Base-by-base conservation (phyloP, 371 early-diverging fungal genomes). In the Syncephalastrum monosporum region DNA sequence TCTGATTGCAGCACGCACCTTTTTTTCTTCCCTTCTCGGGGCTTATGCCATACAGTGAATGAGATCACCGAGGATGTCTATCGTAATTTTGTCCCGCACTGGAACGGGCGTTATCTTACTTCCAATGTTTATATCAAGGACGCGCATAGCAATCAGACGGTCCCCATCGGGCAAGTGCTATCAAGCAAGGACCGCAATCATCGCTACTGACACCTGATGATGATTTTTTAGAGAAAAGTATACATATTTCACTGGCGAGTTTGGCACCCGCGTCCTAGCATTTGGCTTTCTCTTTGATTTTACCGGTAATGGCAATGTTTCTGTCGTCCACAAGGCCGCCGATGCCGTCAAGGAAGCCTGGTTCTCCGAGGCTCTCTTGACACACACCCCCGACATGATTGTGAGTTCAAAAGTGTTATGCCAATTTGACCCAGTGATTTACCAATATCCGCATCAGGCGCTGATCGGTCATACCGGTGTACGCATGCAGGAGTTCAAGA, bases 211-310 rank as follows among this genome's bases (percentile, higher is more conserved):
- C 3, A 14, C 13, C 7, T 13, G 5, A 24, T 42, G 14, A 1
- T 14, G 38, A n/a, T 33, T 19, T 2, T 55, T 23, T 46, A 71
- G 75, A 10, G 47, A 64, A 17, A 72, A 75, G 38, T 81, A 77
- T 57, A 72, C 79, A 57, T 75, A 77, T 49, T 85, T 85, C 56
- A 60, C 68, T 48, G 82, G 82, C 49, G 66, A 77, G 59, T 77
- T 71, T 48, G 85, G 83, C 16, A 82, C 79, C 53, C 73, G 66
- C 49, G 84, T 86, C 15, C 65, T 84, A 24, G 71, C 82, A 15
- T 82, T 81, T 53, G 83, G 84, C 3, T 86, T 81, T 59, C 56
- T 83, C 19, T 83, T 63, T 67, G 74, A 83, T 61, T 85, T 83
- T 53, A 55, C 55, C 6, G 70, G 70, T 14, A 68, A 71, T 17